These are phyloP conservation scores for Alternaria rosae DNA, from an alignment of 2,329 filamentous ascomycete genomes.

Conservation along the genomic window DNA sequence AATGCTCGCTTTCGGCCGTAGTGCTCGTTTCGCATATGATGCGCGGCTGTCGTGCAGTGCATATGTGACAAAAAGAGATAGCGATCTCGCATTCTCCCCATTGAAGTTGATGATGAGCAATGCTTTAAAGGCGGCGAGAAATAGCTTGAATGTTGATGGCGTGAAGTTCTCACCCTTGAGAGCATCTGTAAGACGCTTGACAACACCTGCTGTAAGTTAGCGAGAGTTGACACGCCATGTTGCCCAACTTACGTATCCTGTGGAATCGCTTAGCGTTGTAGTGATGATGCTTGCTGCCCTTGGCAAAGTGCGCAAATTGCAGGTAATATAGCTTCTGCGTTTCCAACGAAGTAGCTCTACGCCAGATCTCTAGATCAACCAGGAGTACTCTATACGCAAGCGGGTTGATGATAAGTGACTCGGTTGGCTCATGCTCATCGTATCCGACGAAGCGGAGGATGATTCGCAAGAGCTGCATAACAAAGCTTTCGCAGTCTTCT, in stretches of 20 bases:
- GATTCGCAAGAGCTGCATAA: conserved; percentile 71
- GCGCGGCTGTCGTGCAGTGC: conserved; percentile 73
- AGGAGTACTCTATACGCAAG: conserved; percentile 91
- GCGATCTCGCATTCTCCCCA: conserved; percentile 81
- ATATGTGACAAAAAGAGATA: conserved; percentile 93
- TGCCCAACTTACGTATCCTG: conserved; percentile 78
- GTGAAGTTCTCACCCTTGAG: conserved; percentile 84
- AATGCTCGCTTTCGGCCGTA: conserved; percentile 46
- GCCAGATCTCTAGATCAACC: conserved; percentile 93
- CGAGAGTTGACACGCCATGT: neutral
- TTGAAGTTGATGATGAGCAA: conserved; percentile 83
- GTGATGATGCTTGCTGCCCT: conserved; percentile 88
- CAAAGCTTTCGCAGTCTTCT: conserved; percentile 59
- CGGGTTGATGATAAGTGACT: conserved; percentile 94
- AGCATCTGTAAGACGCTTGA: conserved; percentile 88
- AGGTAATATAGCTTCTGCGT: conserved; percentile 91
- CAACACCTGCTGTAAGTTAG: conserved; percentile 69
- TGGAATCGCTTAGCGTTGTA: conserved; percentile 89
- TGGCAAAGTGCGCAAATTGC: conserved; percentile 87
- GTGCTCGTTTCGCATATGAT: conserved; percentile 46
- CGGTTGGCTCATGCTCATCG: conserved; percentile 76
- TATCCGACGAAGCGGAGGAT: conserved; percentile 91
- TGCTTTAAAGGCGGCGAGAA: conserved; percentile 79
- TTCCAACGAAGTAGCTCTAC: conserved; percentile 71
- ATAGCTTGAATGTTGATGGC: conserved; percentile 74